A percentile compares a stretch with the other conserved stretches of the same genome.
Evolutionary conservation across 1,139 yeast species (phyloP).

Genomic region (Debaryomyces robertsiae): DNA sequence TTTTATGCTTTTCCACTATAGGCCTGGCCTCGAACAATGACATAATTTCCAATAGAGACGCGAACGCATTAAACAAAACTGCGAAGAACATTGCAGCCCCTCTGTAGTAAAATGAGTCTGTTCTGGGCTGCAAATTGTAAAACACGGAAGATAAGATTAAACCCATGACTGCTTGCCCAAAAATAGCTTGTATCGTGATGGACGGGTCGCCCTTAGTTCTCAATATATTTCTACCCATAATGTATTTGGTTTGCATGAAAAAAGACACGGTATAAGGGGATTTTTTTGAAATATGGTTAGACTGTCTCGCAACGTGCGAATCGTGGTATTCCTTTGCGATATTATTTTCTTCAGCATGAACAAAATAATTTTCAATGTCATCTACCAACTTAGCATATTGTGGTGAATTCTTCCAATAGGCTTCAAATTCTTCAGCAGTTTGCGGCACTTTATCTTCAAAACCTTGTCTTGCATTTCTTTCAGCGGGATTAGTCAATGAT

Average conservation of each 20-base stretch:
- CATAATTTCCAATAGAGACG: constrained; percentile 61
- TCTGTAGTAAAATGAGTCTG: constrained; percentile 57
- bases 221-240: constrained; percentile 29
- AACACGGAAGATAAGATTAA: constrained; percentile 51
- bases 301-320: constrained; percentile 34
- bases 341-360: constrained; percentile 10
- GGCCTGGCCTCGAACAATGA: constrained; percentile 59
- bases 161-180: constrained; percentile 34
- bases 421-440: constrained; percentile 28
- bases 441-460: constrained; percentile 35
- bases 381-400: constrained; percentile 19
- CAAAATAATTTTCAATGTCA: constrained; percentile 23
- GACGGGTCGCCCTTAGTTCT: constrained; percentile 35
- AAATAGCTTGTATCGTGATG: constrained; percentile 26
- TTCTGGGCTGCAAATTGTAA: constrained; percentile 48
- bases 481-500: constrained; percentile 73
- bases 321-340: constrained; percentile 19
- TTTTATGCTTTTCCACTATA: constrained; percentile 61
- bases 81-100: constrained; percentile 62
- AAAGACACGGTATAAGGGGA: constrained; percentile 40
- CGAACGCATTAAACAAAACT: constrained; percentile 56
- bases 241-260: constrained; percentile 35
- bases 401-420: constrained; percentile 28
- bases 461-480: constrained; percentile 58
- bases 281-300: constrained; percentile 24